Conservation (phyloP, 1,139 yeast species). For the Suhomyces coccinellae region DNA sequence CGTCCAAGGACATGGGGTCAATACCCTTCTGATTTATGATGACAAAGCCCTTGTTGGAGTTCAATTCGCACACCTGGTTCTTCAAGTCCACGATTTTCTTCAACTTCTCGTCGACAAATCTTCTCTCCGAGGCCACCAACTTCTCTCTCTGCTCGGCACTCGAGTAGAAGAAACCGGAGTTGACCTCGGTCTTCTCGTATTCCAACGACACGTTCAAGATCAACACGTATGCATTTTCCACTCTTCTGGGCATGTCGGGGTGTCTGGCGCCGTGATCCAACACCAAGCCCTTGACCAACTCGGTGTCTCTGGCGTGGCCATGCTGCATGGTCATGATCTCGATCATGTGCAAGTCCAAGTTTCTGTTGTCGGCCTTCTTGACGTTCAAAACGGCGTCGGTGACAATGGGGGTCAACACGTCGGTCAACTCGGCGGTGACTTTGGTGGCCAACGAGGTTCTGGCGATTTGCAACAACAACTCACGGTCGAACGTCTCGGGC, state of each 20-base stretch:
- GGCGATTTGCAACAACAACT: conserved; percentile 86
- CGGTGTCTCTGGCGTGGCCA: conserved; percentile 80
- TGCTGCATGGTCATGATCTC: conserved; percentile 99
- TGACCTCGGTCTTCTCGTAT: conserved; percentile 97
- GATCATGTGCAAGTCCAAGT: conserved; percentile 91
- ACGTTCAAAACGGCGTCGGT: conserved; percentile 94
- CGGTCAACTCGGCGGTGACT: conserved; percentile 72
- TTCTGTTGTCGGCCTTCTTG: conserved; percentile 47
- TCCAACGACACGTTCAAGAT: conserved; percentile 93
- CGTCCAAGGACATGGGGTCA: conserved; percentile 96
- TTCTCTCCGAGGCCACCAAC: conserved; percentile 89
- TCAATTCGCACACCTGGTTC: conserved; percentile 83
- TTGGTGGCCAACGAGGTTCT: conserved; percentile 87
- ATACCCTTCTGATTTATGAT: conserved; percentile 98
- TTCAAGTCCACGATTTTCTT: conserved; percentile 89
- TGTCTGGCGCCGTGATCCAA: conserved; percentile 98
- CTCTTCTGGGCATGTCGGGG: conserved; percentile 96
- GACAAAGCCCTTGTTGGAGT: conserved; percentile 78
- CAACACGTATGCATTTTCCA: conserved; percentile 79
- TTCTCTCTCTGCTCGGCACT: conserved; percentile 95
- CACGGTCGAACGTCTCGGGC: conserved; percentile 65
- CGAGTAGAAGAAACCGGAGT: conserved; percentile 93
- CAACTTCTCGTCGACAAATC: conserved; percentile 91
- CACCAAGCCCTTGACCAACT: conserved; percentile 83
- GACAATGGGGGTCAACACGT: conserved; percentile 86